Base-by-base conservation (phyloP, 1,139 yeast genomes). In the Magnusiomyces tetraspermus region DNA sequence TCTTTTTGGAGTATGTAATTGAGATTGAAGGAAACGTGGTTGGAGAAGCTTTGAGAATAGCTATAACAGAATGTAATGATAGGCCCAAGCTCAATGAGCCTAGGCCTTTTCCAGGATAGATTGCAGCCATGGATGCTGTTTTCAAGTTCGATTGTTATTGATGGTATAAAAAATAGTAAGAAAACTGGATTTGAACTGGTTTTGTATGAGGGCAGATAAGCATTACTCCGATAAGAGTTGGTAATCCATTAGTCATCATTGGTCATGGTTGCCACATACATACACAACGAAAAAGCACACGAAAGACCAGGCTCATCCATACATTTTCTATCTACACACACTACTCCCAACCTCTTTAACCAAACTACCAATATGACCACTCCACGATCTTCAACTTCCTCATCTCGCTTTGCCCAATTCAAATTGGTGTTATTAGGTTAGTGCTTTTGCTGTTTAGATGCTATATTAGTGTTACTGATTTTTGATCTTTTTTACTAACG, bases 391-490 rank as follows among this genome's bases (percentile, higher is more conserved):
- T 65, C 71, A 21, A 59, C 68, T 5, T 66, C 71, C 8, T 58
- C 70, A 15, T 58, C 67, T 44, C 67, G 76, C 48, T 76, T 76
- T 63, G 81, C 78, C 24, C 89, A 83, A 69, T 83, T 90, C 67
- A 92, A 92, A 69, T 76, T 92, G 53, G 98, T 90, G 3, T 77
- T 90, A 50, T 75, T 90, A 42, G 86, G 74, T 69, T 61, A 40
- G 72, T 26, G 1, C 11, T 22, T 43, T 47, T 37, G 44, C 37
- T 28, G 40, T 31, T 38, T 4, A 11, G 15, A 3, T 41, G 28
- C 5, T 22, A 38, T 17, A 3, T 4, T 38, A 43, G 46, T 51
- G 23, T 23, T 28, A 17, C 23, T 26, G 11, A 33, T 28, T 51
- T 41, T 28, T 21, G 13, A 15, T 52, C 8, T 26, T 23, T 37